These are phyloP conservation scores for Hsuehochloa calcarea DNA, from an alignment of 176 grass and related monocot genomes.

Conservation along the genomic window DNA sequence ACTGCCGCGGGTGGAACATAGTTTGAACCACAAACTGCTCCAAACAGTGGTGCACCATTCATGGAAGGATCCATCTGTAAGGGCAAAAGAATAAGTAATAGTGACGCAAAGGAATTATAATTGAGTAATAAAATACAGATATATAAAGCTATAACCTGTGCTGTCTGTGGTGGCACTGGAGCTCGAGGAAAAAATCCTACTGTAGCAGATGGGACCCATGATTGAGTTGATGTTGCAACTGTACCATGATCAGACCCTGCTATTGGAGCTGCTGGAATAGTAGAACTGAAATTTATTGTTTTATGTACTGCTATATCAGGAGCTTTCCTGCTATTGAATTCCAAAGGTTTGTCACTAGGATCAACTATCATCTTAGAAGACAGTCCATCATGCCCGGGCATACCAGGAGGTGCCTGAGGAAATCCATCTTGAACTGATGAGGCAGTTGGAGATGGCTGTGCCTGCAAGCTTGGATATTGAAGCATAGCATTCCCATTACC, in stretches of 20 bases:
- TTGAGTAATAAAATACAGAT: constrained; percentile 2
- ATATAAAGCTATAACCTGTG: constrained; percentile 48
- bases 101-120: background rate
- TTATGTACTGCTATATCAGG: constrained; percentile 49
- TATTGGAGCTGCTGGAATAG: constrained; percentile 32
- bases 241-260: constrained; percentile 52
- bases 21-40: constrained; percentile 48
- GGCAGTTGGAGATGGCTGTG: constrained; percentile 31
- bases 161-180: constrained; percentile 44
- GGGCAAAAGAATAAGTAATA: constrained; percentile 30
- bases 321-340: constrained; percentile 55
- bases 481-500: constrained; percentile 47
- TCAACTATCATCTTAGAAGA: constrained; percentile 40
- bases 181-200: constrained; percentile 52
- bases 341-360: constrained; percentile 62
- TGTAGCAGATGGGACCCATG: constrained; percentile 65
- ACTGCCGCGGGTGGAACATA: constrained; percentile 64
- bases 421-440: constrained; percentile 73
- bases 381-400: constrained; percentile 39
- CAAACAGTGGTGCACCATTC: constrained; percentile 52
- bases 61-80: constrained; percentile 66
- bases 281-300: constrained; percentile 42
- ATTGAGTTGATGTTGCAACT: constrained; percentile 41
- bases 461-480: constrained; percentile 50
- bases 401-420: constrained; percentile 22